phyloP scores from a whole-genome alignment of 345 rosid genomes.

The Arabidopsis arenosa region DNA sequence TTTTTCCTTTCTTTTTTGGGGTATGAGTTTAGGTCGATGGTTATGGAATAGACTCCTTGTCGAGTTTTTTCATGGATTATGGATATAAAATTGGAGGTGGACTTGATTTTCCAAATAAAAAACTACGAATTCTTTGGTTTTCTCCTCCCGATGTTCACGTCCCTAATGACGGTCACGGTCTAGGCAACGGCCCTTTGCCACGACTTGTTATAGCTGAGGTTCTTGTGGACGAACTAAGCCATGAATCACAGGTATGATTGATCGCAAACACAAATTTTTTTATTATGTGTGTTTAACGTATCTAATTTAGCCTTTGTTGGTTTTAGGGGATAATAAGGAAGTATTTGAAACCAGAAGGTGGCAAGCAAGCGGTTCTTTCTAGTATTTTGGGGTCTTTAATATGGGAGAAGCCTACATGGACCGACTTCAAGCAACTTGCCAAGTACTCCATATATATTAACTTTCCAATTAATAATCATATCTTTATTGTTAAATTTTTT shows the following conservation, averaged over 20 bases:
- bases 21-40: constrained; percentile 58
- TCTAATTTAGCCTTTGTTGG: not conserved
- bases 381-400: constrained; percentile 78
- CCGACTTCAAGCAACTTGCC: constrained; percentile 80
- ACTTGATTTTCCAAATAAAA: constrained; percentile 82
- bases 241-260: constrained; percentile 63
- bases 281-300: constrained; percentile 16
- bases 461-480: too few species aligned
- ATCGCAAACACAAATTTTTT: not conserved
- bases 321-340: constrained; percentile 72
- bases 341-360: constrained; percentile 48
- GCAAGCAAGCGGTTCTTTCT: constrained; percentile 66
- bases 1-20: not conserved
- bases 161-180: constrained; percentile 54
- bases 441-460: constrained; percentile 25
- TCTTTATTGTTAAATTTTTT: too few species aligned
- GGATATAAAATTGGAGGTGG: constrained; percentile 71
- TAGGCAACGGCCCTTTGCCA: constrained; percentile 71
- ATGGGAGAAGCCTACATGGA: constrained; percentile 74
- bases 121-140: constrained; percentile 79
- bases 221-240: constrained; percentile 76
- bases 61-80: constrained; percentile 72
- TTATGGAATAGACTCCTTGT: constrained; percentile 80
- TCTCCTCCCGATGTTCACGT: constrained; percentile 64
- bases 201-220: constrained; percentile 84